Percentiles rank a stretch among this genome's conserved stretches.
These are phyloP conservation scores for Cyclostephanos tholiformis DNA, from an alignment of 108 stramenopile species.

Conservation along the genomic window DNA sequence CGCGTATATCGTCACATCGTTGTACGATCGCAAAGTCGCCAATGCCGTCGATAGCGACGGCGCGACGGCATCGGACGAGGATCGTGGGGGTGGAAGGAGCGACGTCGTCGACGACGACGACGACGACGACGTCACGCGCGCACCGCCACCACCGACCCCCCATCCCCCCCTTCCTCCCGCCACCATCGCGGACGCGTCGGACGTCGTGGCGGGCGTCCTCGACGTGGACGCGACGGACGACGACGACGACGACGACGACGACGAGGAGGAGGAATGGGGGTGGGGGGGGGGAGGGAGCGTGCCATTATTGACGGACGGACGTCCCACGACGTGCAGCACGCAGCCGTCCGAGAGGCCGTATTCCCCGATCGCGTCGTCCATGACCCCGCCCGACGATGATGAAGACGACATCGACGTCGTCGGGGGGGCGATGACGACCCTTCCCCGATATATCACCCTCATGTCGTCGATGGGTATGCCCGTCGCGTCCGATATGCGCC, in stretches of 20 bases:
- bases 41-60: no score
- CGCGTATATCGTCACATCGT: conserved; percentile 48
- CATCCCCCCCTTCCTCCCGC: no score
- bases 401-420: no score
- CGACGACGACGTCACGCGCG: no score
- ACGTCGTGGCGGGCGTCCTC: no score
- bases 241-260: conserved; percentile 3
- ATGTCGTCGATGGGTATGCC: conserved; percentile 62
- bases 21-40: conserved; percentile 44
- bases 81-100: no score
- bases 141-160: no score
- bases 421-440: conserved; percentile 53
- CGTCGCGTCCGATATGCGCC: conserved; percentile 53
- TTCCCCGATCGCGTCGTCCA: conserved; percentile 53
- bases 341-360: conserved; percentile 77
- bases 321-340: conserved; percentile 90
- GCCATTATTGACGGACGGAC: background rate
- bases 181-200: no score
- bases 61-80: no score
- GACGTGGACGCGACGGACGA: conserved; percentile 46
- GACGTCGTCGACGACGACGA: no score
- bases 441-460: conserved; percentile 80
- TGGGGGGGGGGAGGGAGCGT: conserved; percentile 16
- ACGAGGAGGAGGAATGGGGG: no score
- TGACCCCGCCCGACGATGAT: background rate